A percentile compares a stretch with the other conserved stretches of the same genome.
phyloP scores from a whole-genome alignment of 352 stramenopile species.

The Phytophthora palmivora region DNA sequence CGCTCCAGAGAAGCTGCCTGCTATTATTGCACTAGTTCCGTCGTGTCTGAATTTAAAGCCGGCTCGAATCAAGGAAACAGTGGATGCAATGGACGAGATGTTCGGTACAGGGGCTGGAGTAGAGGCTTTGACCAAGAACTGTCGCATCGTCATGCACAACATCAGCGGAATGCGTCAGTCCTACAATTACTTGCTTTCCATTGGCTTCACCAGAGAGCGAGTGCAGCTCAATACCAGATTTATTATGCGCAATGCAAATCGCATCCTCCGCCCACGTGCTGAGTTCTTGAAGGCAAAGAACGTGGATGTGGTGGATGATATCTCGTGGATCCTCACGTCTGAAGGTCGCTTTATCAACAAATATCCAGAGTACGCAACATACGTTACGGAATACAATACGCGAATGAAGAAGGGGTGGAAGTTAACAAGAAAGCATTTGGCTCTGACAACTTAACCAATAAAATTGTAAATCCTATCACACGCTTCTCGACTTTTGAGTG shows the following conservation, averaged over 20 bases:
- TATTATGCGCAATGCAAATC: constrained; percentile 51
- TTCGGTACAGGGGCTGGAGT: constrained; percentile 41
- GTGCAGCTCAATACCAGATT: constrained; percentile 37
- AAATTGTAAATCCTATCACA: no score
- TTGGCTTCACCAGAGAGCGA: constrained; percentile 43
- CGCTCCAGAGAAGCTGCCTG: constrained; percentile 35
- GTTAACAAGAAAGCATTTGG: no score
- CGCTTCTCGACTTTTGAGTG: no score
- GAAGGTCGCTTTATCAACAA: constrained; percentile 38
- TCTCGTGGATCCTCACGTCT: constrained; percentile 47
- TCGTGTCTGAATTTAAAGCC: constrained; percentile 46
- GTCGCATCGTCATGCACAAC: constrained; percentile 67
- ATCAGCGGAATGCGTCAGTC: constrained; percentile 42
- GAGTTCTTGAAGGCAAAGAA: constrained; percentile 41
- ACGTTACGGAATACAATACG: constrained; percentile 21
- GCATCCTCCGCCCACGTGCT: constrained; percentile 53
- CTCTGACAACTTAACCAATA: no score
- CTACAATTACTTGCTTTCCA: constrained; percentile 45
- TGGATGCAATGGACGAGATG: constrained; percentile 47
- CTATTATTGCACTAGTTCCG: constrained; percentile 46
- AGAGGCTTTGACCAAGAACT: constrained; percentile 29
- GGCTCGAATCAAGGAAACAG: constrained; percentile 50
- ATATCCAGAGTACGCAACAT: constrained; percentile 39
- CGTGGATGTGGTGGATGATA: constrained; percentile 23
- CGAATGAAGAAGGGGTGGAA: no score